phyloP scores from a whole-genome alignment of 768 basidiomycete species.

The Xerocomus spinulosus region DNA sequence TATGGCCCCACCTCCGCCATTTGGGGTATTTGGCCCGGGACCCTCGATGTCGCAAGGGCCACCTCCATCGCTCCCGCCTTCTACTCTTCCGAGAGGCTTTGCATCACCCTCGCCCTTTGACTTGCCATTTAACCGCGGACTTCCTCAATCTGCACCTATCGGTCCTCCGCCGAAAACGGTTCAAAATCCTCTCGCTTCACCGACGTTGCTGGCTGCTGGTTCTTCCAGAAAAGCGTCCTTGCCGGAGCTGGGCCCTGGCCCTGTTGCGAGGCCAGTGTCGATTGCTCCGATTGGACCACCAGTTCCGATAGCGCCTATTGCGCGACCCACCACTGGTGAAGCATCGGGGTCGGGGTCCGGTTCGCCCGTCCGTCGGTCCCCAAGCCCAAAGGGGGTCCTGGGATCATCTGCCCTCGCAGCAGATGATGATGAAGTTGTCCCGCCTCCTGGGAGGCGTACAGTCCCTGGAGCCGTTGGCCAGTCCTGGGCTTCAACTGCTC shows the following conservation, averaged over 20 bases:
- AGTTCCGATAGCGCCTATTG: constrained; percentile 69
- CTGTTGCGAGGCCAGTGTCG: constrained; percentile 46
- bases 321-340: constrained; percentile 38
- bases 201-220: constrained; percentile 42
- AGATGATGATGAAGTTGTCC: constrained; percentile 77
- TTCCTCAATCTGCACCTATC: constrained; percentile 46
- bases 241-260: constrained; percentile 48
- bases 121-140: constrained; percentile 39
- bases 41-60: constrained; percentile 42
- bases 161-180: constrained; percentile 45
- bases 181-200: constrained; percentile 36
- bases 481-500: constrained; percentile 46
- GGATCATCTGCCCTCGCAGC: constrained; percentile 76
- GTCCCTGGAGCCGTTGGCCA: constrained; percentile 40
- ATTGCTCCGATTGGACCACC: constrained; percentile 35
- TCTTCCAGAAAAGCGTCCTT: constrained; percentile 45
- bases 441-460: constrained; percentile 42
- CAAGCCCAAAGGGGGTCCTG: constrained; percentile 60
- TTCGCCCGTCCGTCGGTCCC: constrained; percentile 49
- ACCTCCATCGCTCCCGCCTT: constrained; percentile 47
- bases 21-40: constrained; percentile 43
- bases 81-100: constrained; percentile 52
- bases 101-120: constrained; percentile 52
- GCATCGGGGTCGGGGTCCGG: constrained; percentile 53
- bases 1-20: constrained; percentile 48